Conservation (phyloP, 805 yeast species). For the Kodamaea hsintzibuensis region DNA sequence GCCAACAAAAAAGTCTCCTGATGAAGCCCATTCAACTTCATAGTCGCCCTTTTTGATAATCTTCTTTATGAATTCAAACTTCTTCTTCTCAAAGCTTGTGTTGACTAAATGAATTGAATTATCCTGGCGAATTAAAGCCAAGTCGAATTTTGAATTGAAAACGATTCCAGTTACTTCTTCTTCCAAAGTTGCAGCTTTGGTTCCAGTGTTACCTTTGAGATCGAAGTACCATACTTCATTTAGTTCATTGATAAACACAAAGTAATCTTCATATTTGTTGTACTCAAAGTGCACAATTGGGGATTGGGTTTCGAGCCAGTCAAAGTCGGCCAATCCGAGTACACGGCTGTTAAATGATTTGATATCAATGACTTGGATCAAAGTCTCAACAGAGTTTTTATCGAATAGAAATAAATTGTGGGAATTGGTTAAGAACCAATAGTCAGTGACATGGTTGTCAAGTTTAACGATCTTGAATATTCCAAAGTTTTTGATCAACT, state of each 20-base stretch:
- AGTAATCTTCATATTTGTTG: slow-evolving; percentile 26
- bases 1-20: slow-evolving; percentile 34
- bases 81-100: background rate
- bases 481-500: slow-evolving; percentile 5
- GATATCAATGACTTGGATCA: slow-evolving; percentile 36
- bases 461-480: slow-evolving; percentile 36
- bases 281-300: slow-evolving; percentile 24
- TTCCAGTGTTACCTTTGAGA: background rate
- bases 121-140: slow-evolving; percentile 14
- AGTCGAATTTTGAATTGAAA: slow-evolving; percentile 27
- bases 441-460: slow-evolving; percentile 29
- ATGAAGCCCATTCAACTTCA: slow-evolving; percentile 31
- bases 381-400: slow-evolving; percentile 15
- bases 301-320: slow-evolving; percentile 26
- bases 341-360: slow-evolving; percentile 31
- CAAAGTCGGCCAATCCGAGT: slow-evolving; percentile 24
- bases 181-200: slow-evolving; percentile 3
- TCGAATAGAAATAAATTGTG: slow-evolving; percentile 37
- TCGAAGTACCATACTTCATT: slow-evolving; percentile 25
- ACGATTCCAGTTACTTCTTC: slow-evolving; percentile 16
- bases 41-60: background rate
- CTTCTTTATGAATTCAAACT: background rate
- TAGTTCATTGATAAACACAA: slow-evolving; percentile 28
- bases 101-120: background rate
- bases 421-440: slow-evolving; percentile 41